These are phyloP conservation scores for Solanum dulcamara DNA, from an alignment of 257 asterid genomes.

Conservation along the genomic window DNA sequence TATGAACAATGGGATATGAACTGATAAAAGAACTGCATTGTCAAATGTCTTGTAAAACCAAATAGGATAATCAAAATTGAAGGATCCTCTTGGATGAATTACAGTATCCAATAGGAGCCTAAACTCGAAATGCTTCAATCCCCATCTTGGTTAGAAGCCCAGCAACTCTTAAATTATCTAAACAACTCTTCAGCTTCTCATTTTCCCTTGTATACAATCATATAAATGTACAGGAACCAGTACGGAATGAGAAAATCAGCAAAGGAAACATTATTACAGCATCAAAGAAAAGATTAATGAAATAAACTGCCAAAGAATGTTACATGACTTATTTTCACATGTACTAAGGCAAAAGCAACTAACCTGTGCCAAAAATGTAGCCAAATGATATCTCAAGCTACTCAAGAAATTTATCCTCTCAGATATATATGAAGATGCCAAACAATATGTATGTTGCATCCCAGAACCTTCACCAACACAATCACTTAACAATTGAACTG, in stretches of 20 bases:
- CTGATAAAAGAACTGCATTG: background rate
- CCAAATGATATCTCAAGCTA: slow-evolving; percentile 64
- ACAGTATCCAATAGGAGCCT: background rate
- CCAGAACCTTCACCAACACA: slow-evolving; percentile 60
- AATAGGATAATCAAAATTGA: background rate
- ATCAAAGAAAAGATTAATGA: background rate
- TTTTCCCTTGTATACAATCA: background rate
- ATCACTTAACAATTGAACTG: slow-evolving; percentile 52
- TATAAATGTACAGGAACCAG: background rate
- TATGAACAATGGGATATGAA: background rate
- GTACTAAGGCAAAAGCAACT: background rate
- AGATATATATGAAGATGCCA: slow-evolving; percentile 76
- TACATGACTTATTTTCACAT: background rate
- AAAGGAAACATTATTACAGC: background rate
- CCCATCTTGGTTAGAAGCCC: background rate
- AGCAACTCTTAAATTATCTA: background rate
- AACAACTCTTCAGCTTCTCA: background rate
- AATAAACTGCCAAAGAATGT: background rate
- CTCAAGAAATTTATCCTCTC: slow-evolving; percentile 68
- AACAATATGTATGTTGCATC: slow-evolving; percentile 38
- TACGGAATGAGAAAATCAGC: background rate
- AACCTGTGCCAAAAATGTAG: slow-evolving; percentile 92
- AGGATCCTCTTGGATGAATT: background rate
- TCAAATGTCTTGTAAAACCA: background rate
- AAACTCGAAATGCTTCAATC: background rate